phyloP scores from a whole-genome alignment of 2,329 filamentous ascomycete genomes.

The Aspergillus puulaauensis region DNA sequence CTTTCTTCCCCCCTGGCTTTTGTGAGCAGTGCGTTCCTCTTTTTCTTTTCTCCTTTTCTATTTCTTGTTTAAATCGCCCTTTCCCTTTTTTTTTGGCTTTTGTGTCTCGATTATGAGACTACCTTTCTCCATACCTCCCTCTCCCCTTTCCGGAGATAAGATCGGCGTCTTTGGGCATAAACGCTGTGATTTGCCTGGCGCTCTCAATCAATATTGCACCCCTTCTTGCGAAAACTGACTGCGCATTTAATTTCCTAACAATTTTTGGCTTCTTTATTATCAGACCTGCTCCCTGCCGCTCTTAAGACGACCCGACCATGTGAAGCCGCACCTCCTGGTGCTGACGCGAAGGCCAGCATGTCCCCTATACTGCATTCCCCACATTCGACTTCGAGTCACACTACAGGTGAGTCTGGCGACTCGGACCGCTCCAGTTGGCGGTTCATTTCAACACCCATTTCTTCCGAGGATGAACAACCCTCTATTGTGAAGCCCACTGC shows the following conservation, averaged over 20 bases:
- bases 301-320: slow-evolving; percentile 32
- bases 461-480: slow-evolving; percentile 20
- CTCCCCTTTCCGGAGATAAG: background rate
- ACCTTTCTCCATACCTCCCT: background rate
- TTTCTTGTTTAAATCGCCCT: slow-evolving; percentile 10
- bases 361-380: slow-evolving; percentile 20
- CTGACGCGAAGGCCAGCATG: slow-evolving; percentile 25
- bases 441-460: slow-evolving; percentile 20
- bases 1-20: slow-evolving; percentile 34
- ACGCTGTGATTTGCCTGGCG: background rate
- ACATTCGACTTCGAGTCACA: slow-evolving; percentile 22
- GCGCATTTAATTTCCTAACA: slow-evolving; percentile 4
- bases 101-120: background rate
- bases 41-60: background rate
- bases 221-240: background rate
- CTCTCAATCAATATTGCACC: background rate
- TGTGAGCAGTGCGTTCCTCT: slow-evolving; percentile 35
- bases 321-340: slow-evolving; percentile 29
- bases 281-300: slow-evolving; percentile 25
- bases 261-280: slow-evolving; percentile 8
- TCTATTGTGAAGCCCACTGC: slow-evolving; percentile 13
- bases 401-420: slow-evolving; percentile 36
- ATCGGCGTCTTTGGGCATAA: background rate
- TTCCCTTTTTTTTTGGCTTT: slow-evolving; percentile 10
- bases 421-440: slow-evolving; percentile 30